Percentiles rank a stretch among this genome's conserved stretches.
Conservation (phyloP, 2,329 filamentous ascomycete genomes). For the Cladophialophora exuberans region DNA sequence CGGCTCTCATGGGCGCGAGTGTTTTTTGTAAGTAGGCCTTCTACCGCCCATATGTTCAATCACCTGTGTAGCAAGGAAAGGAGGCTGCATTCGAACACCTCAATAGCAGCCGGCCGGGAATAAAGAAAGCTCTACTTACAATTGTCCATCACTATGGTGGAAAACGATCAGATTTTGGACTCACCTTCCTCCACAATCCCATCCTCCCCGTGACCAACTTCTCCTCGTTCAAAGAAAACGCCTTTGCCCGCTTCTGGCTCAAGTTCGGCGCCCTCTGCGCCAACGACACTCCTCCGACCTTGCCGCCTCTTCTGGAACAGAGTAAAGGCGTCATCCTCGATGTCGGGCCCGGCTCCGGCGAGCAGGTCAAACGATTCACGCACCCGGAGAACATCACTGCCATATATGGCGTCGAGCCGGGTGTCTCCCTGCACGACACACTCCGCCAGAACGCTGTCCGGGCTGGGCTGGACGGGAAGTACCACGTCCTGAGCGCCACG, state of each 20-base stretch:
- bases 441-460: slow-evolving; percentile 42
- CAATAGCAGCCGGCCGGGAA: neutral
- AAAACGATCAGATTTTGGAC: slow-evolving; percentile 13
- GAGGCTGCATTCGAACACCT: too few relatives aligned
- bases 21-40: neutral
- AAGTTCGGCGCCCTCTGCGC: slow-evolving; percentile 17
- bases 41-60: neutral
- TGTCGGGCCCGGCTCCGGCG: slow-evolving; percentile 57
- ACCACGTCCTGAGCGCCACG: slow-evolving; percentile 53
- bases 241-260: slow-evolving; percentile 20
- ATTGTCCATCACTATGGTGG: neutral
- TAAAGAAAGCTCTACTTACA: neutral
- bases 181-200: slow-evolving; percentile 23
- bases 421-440: slow-evolving; percentile 49
- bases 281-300: slow-evolving; percentile 6
- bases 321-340: slow-evolving; percentile 48
- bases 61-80: neutral
- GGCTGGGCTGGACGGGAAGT: slow-evolving; percentile 45
- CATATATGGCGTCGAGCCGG: slow-evolving; percentile 60
- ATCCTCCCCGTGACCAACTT: slow-evolving; percentile 15
- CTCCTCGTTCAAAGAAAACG: slow-evolving; percentile 30
- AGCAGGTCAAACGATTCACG: slow-evolving; percentile 51
- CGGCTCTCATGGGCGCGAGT: slow-evolving; percentile 6
- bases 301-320: slow-evolving; percentile 12
- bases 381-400: slow-evolving; percentile 44